Percentiles rank a stretch among this genome's conserved stretches.
Conservation (phyloP, 345 rosid genomes). For the Viola odorata region DNA sequence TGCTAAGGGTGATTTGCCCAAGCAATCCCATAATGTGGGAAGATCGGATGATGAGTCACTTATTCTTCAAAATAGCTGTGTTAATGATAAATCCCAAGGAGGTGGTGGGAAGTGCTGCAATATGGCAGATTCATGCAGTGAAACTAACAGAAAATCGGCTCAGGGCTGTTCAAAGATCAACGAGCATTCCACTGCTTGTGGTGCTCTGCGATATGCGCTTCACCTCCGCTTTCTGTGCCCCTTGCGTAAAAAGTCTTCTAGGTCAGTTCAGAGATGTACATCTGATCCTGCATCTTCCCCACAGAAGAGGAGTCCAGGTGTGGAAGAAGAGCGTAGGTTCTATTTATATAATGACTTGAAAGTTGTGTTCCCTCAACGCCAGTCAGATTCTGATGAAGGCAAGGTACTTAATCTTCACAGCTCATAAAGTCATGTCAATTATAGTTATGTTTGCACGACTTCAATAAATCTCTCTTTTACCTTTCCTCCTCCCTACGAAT, state of each 20-base stretch:
- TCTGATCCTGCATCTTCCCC: constrained; percentile 35
- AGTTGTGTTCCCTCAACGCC: constrained; percentile 90
- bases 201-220: constrained; percentile 84
- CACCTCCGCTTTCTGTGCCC: constrained; percentile 86
- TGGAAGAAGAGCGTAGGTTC: constrained; percentile 59
- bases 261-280: constrained; percentile 42
- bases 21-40: constrained; percentile 11
- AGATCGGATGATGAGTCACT: constrained; percentile 10
- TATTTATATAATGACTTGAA: constrained; percentile 80
- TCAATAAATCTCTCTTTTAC: no score
- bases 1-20: constrained; percentile 19
- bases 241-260: constrained; percentile 48
- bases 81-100: constrained; percentile 18
- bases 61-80: constrained; percentile 15
- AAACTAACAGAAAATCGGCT: constrained; percentile 22
- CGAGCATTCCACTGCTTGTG: constrained; percentile 42
- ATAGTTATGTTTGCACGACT: no score
- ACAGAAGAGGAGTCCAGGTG: constrained; percentile 27
- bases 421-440: neutral
- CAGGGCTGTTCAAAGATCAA: constrained; percentile 45
- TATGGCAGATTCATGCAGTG: constrained; percentile 19
- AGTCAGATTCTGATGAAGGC: constrained; percentile 92
- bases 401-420: constrained; percentile 48
- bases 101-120: constrained; percentile 18
- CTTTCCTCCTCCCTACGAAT: no score